A percentile compares a stretch with the other conserved stretches of the same genome.
Conservation (phyloP, 2,329 filamentous ascomycete species). For the Periconia sp. region DNA sequence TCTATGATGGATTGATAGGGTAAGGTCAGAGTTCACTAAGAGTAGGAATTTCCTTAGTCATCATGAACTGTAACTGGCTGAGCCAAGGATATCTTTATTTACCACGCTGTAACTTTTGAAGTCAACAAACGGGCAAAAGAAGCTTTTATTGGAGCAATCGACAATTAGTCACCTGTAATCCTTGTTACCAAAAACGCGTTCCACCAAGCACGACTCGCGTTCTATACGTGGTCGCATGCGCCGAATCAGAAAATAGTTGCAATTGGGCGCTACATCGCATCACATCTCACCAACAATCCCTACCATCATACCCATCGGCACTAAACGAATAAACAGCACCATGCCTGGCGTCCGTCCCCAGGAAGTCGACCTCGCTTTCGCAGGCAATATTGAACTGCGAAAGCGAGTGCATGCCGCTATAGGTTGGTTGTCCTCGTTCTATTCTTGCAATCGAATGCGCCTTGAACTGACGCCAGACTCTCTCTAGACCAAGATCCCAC, state of each 20-base stretch:
- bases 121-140: neutral
- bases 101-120: too few species aligned
- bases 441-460: constrained; percentile 2
- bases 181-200: neutral
- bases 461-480: constrained; percentile 8
- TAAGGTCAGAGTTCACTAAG: too few species aligned
- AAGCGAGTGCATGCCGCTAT: constrained; percentile 43
- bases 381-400: constrained; percentile 35
- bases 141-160: neutral
- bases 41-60: too few species aligned
- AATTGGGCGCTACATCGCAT: neutral
- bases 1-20: too few species aligned
- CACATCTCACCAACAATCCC: neutral
- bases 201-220: neutral
- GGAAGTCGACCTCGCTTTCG: constrained; percentile 39
- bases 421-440: constrained; percentile 18
- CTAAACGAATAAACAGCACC: neutral
- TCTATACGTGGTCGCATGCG: neutral
- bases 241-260: neutral
- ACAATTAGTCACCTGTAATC: neutral
- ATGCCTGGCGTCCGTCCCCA: constrained; percentile 23
- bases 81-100: too few species aligned
- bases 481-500: constrained; percentile 33
- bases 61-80: too few species aligned
- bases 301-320: neutral